Conservation (phyloP, 208 protist genomes). For the Crithidia thermophila region DNA sequence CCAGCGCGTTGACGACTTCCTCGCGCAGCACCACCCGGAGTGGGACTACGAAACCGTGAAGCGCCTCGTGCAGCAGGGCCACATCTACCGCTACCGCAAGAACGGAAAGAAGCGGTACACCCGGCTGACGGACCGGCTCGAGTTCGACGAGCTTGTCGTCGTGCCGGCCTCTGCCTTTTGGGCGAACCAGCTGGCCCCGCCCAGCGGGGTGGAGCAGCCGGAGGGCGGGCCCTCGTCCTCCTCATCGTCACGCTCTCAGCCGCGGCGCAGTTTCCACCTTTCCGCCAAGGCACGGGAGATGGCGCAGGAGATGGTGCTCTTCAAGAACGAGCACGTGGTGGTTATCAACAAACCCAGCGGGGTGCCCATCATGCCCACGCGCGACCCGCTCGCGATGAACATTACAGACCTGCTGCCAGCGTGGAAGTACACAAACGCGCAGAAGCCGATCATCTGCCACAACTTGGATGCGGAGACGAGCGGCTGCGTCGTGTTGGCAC, state of each 20-base stretch:
- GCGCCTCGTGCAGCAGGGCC: conserved; percentile 80
- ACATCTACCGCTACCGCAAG: conserved; percentile 89
- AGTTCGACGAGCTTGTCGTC: conserved; percentile 91
- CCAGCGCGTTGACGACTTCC: conserved; percentile 85
- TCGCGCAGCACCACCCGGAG: conserved; percentile 83
- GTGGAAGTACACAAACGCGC: conserved; percentile 87
- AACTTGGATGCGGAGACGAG: conserved; percentile 92
- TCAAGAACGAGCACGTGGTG: conserved; percentile 95
- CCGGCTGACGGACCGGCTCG: conserved; percentile 80
- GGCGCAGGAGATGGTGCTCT: conserved; percentile 92
- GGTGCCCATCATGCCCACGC: conserved; percentile 90
- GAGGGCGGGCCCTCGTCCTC: conserved; percentile 6
- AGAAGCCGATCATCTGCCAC: conserved; percentile 85
- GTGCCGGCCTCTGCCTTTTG: conserved; percentile 74
- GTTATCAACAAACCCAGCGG: conserved; percentile 94
- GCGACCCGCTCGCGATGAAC: conserved; percentile 83
- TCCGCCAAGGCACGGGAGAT: conserved; percentile 68
- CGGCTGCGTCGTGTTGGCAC: conserved; percentile 90
- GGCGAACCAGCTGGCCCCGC: conserved; percentile 59
- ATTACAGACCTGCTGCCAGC: conserved; percentile 86
- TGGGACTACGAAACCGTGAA: conserved; percentile 86
- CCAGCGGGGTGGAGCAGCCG: conserved; percentile 39
- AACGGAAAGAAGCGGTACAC: conserved; percentile 90
- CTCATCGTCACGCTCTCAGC: neutral
- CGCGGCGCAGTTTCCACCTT: conserved; percentile 51